These are phyloP conservation scores for Primulina tabacum DNA, from an alignment of 257 asterid genomes.

Conservation along the genomic window DNA sequence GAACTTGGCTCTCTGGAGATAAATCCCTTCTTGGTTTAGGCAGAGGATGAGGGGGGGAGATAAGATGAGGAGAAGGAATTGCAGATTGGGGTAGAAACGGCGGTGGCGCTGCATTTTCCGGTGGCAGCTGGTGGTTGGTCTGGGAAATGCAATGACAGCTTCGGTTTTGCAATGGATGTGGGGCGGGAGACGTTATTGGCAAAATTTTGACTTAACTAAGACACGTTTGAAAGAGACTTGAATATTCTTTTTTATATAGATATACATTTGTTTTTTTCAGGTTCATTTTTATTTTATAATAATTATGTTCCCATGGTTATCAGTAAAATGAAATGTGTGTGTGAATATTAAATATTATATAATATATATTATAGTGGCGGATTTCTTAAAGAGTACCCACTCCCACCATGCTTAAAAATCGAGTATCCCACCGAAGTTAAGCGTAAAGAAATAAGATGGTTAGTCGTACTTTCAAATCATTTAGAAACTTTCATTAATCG, in stretches of 20 bases:
- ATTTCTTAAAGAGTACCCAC: not conserved
- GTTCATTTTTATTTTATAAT: not conserved
- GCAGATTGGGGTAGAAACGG: slow-evolving; percentile 20
- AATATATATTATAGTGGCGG: not conserved
- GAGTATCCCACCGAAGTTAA: too few relatives aligned
- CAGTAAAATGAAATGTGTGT: not conserved
- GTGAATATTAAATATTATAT: not conserved
- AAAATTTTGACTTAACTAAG: slow-evolving; percentile 27
- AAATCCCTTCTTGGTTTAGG: slow-evolving; percentile 61
- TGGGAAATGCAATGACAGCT: slow-evolving; percentile 1
- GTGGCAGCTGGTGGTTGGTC: not conserved
- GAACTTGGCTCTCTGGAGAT: slow-evolving; percentile 60
- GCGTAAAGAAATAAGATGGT: too few relatives aligned
- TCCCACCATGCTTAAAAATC: not conserved
- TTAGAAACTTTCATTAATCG: too few relatives aligned
- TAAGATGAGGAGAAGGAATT: slow-evolving; percentile 27
- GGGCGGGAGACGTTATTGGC: slow-evolving; percentile 12
- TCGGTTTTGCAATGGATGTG: not conserved
- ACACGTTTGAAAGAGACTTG: slow-evolving; percentile 35
- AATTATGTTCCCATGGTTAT: not conserved
- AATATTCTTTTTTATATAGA: slow-evolving; percentile 35
- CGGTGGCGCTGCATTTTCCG: slow-evolving; percentile 28
- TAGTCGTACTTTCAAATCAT: too few relatives aligned
- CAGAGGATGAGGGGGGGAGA: slow-evolving; percentile 34
- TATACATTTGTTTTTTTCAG: not conserved